These are phyloP conservation scores for Pelargonium fulgidum DNA, from an alignment of 441 rosid genomes.

Conservation along the genomic window DNA sequence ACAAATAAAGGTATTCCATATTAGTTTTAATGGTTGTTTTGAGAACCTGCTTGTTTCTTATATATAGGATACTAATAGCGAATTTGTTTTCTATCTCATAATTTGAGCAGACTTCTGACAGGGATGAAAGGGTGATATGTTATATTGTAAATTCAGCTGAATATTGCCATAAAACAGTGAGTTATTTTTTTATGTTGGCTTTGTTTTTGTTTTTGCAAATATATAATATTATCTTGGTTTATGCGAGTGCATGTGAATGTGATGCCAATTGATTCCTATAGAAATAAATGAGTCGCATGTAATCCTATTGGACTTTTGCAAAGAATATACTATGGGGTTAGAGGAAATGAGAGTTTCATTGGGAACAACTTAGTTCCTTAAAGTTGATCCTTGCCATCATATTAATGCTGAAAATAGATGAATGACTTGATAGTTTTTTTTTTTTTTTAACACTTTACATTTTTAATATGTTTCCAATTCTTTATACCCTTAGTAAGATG, in stretches of 20 bases:
- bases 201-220: conserved; percentile 12
- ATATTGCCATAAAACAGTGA: conserved; percentile 90
- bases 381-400: background rate
- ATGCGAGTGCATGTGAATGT: conserved; percentile 2
- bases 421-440: background rate
- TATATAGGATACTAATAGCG: conserved; percentile 17
- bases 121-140: conserved; percentile 91
- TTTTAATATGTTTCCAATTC: background rate
- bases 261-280: background rate
- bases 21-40: conserved; percentile 5
- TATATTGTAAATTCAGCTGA: conserved; percentile 96
- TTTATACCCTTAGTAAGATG: conserved; percentile 2
- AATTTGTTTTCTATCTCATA: conserved; percentile 21
- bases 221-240: conserved; percentile 8
- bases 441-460: no score
- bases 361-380: no score
- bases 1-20: conserved; percentile 69
- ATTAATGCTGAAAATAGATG: conserved; percentile 4
- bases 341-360: no score
- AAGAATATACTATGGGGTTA: no score
- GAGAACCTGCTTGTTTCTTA: background rate
- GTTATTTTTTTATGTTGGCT: conserved; percentile 17
- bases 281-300: background rate
- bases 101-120: conserved; percentile 75
- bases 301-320: background rate